Base-by-base conservation (phyloP, 805 yeast genomes). In the Huiozyma naganishii region DNA sequence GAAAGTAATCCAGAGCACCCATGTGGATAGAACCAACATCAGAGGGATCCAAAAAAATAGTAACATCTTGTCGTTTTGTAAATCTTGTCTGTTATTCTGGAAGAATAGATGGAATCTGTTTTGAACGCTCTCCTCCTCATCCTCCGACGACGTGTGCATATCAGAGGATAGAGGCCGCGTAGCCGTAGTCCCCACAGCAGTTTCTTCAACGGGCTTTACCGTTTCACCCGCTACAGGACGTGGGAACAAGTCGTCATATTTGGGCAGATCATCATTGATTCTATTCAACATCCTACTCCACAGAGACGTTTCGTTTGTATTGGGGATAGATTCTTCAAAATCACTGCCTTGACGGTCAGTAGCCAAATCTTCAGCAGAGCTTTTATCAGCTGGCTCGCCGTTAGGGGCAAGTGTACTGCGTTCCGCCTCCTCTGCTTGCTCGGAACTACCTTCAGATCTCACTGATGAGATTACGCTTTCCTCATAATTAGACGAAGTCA, bases 21-120 rank as follows among this genome's bases (percentile, higher is more conserved):
- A 68, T 6, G 77, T 64, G 3, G 78, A 65, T 12, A 80, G 62
- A 30, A 84, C 58, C 17, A 80, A 52, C 42, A 86, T 65, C 34
- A 84, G 72, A 10, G 97, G 97, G 45, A 88, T 65, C 97, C 97
- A 89, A 72, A 89, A 88, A 60, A 89, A 85, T 48, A 86, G 66
- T 49, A 89, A 69, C 85, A 87, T 82, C 56, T 77, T 81, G 63
- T 89, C 97, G 54, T 86, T 83, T 52, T 65, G 66, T 45, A 74
- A 66, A 41, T 69, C 70, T 52, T 67, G 68, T 47, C 68, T 68
- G 48, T 69, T 69, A 46, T 69, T 69, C 48, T 64, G 67, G 55
- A 67, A 67, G 49, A 67, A 66, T 48, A 58, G 56, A 52, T 62
- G 62, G 39, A 66, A 61, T 37, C 59, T 55, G 28, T 59, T 62